phyloP scores from a whole-genome alignment of 257 asterid species.

The Gynochthodes officinalis region DNA sequence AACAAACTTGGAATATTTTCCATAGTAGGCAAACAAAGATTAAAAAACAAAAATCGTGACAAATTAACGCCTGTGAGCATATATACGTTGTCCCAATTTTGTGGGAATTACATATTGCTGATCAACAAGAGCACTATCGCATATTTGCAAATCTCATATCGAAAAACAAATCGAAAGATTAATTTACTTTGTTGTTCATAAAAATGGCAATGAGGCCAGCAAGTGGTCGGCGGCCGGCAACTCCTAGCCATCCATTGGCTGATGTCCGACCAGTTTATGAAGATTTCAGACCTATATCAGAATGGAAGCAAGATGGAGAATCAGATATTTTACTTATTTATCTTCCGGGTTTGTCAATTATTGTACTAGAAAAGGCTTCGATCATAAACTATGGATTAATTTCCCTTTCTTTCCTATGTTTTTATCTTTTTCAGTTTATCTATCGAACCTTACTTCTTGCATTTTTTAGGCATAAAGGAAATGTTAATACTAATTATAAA shows the following conservation, averaged over 20 bases:
- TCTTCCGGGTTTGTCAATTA: slow-evolving; percentile 59
- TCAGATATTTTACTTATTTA: slow-evolving; percentile 43
- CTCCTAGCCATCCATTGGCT: slow-evolving; percentile 27
- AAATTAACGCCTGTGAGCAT: neutral
- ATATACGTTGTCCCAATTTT: neutral
- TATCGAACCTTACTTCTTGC: neutral
- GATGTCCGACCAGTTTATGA: slow-evolving; percentile 49
- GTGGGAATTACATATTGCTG: neutral
- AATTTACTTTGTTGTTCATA: neutral
- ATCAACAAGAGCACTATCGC: neutral
- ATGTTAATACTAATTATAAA: no score
- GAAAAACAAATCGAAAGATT: neutral
- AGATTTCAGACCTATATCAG: slow-evolving; percentile 59
- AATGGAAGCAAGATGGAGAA: slow-evolving; percentile 55
- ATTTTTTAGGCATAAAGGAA: no score
- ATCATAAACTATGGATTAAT: no score
- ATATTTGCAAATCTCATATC: neutral
- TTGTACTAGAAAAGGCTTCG: neutral
- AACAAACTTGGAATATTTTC: slow-evolving; percentile 45
- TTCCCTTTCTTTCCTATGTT: neutral
- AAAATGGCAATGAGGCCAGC: slow-evolving; percentile 50
- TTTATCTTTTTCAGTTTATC: no score
- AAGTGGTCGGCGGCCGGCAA: slow-evolving; percentile 18
- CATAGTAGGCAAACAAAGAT: slow-evolving; percentile 23
- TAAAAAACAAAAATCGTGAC: neutral